Conservation (phyloP, 768 basidiomycete species). For the Leccinum obscurum region DNA sequence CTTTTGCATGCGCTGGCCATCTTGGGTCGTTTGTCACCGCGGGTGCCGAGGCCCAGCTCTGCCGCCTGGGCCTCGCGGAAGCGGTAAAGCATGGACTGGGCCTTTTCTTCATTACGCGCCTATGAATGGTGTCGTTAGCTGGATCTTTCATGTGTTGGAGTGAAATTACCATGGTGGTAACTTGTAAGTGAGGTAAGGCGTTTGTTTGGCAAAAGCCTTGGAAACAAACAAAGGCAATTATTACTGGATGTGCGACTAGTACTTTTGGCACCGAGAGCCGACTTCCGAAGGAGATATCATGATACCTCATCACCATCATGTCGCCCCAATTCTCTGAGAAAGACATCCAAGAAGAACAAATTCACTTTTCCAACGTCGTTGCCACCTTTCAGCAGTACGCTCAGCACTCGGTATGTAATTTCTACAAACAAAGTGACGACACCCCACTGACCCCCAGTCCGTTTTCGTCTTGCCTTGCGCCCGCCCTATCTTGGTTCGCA, state of each 20-base stretch:
- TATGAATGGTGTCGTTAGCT: slow-evolving; percentile 24
- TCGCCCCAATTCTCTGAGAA: slow-evolving; percentile 30
- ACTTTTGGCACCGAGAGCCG: neutral
- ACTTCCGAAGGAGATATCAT: neutral
- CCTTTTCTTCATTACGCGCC: slow-evolving; percentile 99
- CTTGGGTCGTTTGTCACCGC: slow-evolving; percentile 81
- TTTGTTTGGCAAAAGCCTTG: slow-evolving; percentile 29
- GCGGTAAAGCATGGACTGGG: slow-evolving; percentile 91
- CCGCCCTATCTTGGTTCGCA: neutral
- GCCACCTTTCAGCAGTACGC: slow-evolving; percentile 75
- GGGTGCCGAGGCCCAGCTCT: slow-evolving; percentile 88
- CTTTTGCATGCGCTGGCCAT: slow-evolving; percentile 94
- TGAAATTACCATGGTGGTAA: slow-evolving; percentile 17
- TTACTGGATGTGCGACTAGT: too few species aligned
- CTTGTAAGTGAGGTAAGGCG: neutral
- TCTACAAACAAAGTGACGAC: neutral
- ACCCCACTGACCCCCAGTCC: neutral
- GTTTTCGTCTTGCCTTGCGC: neutral
- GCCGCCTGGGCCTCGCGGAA: slow-evolving; percentile 97
- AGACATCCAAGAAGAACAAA: slow-evolving; percentile 56
- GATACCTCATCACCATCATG: slow-evolving; percentile 19
- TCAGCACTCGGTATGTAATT: slow-evolving; percentile 51
- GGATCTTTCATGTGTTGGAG: neutral
- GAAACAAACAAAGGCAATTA: slow-evolving; percentile 27
- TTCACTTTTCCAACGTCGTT: slow-evolving; percentile 75